Percentiles rank a stretch among this genome's conserved stretches.
phyloP scores from a whole-genome alignment of 2,329 filamentous ascomycete genomes.

The Magnaporthiopsis poae region DNA sequence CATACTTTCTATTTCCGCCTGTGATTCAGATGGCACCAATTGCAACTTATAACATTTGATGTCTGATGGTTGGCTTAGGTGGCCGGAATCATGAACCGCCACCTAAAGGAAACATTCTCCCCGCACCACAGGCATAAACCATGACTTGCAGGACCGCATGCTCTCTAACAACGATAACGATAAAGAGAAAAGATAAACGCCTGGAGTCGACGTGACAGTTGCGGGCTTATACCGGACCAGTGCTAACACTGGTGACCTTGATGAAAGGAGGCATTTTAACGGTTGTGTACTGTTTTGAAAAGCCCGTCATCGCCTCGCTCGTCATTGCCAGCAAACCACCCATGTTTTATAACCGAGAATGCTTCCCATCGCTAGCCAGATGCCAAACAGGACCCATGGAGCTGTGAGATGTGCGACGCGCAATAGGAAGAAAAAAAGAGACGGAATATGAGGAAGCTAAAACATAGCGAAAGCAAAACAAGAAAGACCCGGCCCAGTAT shows the following conservation, averaged over 20 bases:
- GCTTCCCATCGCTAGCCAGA: slow-evolving; percentile 7
- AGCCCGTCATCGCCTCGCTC: neutral
- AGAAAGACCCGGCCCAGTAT: neutral
- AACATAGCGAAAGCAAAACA: slow-evolving; percentile 6
- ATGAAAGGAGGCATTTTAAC: neutral
- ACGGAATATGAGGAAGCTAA: slow-evolving; percentile 1
- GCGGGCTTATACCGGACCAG: neutral
- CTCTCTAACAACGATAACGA: neutral
- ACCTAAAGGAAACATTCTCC: neutral
- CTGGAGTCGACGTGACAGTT: neutral
- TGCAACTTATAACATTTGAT: neutral
- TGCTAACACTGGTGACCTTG: neutral
- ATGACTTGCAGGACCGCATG: neutral
- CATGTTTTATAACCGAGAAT: slow-evolving; percentile 4
- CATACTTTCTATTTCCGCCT: neutral
- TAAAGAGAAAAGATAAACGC: neutral
- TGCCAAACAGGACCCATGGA: slow-evolving; percentile 3
- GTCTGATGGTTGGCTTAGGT: too few relatives aligned
- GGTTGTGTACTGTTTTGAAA: neutral
- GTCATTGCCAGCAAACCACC: neutral
- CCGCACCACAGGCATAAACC: neutral
- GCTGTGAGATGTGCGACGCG: neutral
- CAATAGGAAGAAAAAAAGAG: neutral
- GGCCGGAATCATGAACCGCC: neutral
- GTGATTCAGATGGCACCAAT: neutral